Evolutionary conservation across 805 yeast species (phyloP), one percentile per base, ranked within the genome.

Genomic region (Cyberlindnera amylophila): DNA sequence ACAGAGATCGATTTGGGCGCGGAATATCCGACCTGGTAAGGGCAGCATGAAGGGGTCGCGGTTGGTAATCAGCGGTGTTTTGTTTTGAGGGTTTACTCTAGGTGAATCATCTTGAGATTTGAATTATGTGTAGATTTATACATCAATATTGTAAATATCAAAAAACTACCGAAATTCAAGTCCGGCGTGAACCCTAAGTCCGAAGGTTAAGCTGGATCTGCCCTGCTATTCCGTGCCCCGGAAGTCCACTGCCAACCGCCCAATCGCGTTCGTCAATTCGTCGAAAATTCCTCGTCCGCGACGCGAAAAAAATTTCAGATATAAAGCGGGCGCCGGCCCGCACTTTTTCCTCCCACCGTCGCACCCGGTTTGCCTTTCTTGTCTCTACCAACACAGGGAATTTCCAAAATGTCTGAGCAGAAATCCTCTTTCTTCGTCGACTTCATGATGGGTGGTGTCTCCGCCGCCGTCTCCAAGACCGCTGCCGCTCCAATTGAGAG

Each of bases 401-500:
- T 26, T 21, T 16, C 24, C 36, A 55, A 41, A 47, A 56, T 56
- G 61, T 33, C 53, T 54, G 62, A 58, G 42, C 64, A 65, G 50
- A 61, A 64, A 51, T 69, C 81, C 49, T 65, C 69, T 59, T 77
- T 77, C 69, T 61, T 71, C 59, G 62, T 74, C 64, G 85, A 81
- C 69, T 86, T 86, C 80, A 64, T 86, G 74, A 88, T 90, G 96
- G 96, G 96, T 75, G 96, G 96, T 88, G 95, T 89, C 61, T 88
- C 96, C 75, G 96, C 96, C 75, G 96, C 96, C 65, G 90, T 89
- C 75, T 85, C 96, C 60, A 89, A 89, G 82, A 89, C 96, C 54
- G 96, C 95, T 54, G 96, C 96, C 64, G 95, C 96, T 62, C 96
- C 96, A 71, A 88, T 88, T 67, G 96, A 88, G 77, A 84, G 97